Percentiles rank a stretch among this genome's conserved stretches.
Conservation (phyloP, 177 flowering plant genomes). For the Vitis hybrid region DNA sequence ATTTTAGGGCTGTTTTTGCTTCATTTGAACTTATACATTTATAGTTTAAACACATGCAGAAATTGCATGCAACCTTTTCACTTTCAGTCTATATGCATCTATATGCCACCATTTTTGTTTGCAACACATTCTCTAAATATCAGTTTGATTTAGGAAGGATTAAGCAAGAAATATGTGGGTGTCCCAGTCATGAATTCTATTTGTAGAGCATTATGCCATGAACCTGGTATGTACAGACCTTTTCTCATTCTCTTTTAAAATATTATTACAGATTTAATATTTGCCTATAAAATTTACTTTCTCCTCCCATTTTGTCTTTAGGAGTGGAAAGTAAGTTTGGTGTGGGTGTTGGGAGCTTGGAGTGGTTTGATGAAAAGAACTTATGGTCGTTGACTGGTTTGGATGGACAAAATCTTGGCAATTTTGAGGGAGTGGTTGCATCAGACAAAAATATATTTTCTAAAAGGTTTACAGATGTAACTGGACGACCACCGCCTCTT, state of each 20-base stretch:
- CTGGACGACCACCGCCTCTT: constrained; percentile 65
- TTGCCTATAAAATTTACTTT: neutral
- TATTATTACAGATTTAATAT: neutral
- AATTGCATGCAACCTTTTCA: too few relatives aligned
- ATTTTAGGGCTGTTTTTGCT: too few relatives aligned
- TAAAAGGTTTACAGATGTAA: constrained; percentile 44
- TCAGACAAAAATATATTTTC: constrained; percentile 71
- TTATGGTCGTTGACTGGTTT: constrained; percentile 57
- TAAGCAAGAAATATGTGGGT: constrained; percentile 67
- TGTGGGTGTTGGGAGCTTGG: constrained; percentile 55
- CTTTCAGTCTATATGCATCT: too few relatives aligned
- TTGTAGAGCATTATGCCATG: constrained; percentile 60
- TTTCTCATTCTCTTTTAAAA: neutral
- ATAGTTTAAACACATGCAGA: too few relatives aligned
- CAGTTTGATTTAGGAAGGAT: constrained; percentile 43
- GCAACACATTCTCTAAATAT: constrained; percentile 13
- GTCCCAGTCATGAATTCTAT: constrained; percentile 89
- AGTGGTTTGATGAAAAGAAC: constrained; percentile 59
- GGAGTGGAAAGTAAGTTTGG: constrained; percentile 76
- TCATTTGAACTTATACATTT: too few relatives aligned
- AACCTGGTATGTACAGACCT: constrained; percentile 47
- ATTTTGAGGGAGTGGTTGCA: constrained; percentile 67
- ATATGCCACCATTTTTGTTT: neutral
- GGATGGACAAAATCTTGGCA: constrained; percentile 65
- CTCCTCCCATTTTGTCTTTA: constrained; percentile 13